Base-by-base conservation (phyloP, 306 rosid genomes). In the Ormosia semicastrata region DNA sequence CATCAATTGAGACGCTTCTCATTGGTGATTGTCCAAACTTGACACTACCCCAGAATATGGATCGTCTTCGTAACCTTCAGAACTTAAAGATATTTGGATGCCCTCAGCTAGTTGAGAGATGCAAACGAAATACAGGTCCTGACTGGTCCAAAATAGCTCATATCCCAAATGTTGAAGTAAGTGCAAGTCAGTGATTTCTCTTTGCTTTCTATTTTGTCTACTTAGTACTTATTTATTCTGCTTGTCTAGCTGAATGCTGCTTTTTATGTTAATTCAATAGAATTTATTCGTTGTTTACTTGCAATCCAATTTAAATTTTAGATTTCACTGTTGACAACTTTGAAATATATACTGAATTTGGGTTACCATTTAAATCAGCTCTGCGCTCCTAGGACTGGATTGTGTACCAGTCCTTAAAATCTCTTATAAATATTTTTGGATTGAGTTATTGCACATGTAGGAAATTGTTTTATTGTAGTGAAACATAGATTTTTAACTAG, bases 71-170 rank as follows among this genome's bases (percentile, higher is more conserved):
- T 24, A 78, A n/a, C 24, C 76, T 78, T 67, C 82, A 78, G 67
- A 67, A 67, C 53, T 78, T 78, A 0, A 67, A 67, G 68, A 78
- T 78, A 67, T 78, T 54, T 56, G 82, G 82, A 54, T 66, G 67
- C 36, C 68, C 82, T 54, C 46, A 78, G 59, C 82, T 78, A 67
- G 57, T 67, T 56, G 82, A 67, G 82, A 67, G 76, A 32, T 78
- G 68, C 44, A 78, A 67, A 7, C 0, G 8, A 41, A 41, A 41
- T 36, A 36, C 76, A 53, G 69, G 82, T 18, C 9, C 37, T 30
- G 82, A 78, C 24, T 78, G 82, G 82, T 6, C 9, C 66, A 78
- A 78, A 72, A 78, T 78, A 67, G 67, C 76, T 78, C 82, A 78
- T 67, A 52, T 78, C 47, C 82, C 82, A 67, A 78, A 78, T 67